Percentiles rank a stretch among this genome's conserved stretches.
phyloP scores from a whole-genome alignment of 2,329 filamentous ascomycete species.

The Pyrenophora seminiperda region DNA sequence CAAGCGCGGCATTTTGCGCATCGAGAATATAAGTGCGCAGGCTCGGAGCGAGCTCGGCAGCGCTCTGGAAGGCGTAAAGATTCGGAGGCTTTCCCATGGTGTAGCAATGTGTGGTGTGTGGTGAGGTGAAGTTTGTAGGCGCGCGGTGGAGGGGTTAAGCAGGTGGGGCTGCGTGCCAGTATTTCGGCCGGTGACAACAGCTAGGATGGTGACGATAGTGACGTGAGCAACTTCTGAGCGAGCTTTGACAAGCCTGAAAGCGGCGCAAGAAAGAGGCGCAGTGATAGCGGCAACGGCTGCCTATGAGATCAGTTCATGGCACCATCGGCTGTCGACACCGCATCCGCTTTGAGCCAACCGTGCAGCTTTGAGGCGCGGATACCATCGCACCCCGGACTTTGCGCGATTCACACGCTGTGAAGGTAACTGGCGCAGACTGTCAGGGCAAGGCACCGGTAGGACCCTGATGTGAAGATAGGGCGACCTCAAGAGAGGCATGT shows the following conservation, averaged over 20 bases:
- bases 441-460: not conserved
- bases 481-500: not conserved
- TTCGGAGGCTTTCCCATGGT: constrained; percentile 55
- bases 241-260: not conserved
- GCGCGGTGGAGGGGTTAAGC: constrained; percentile 21
- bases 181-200: constrained; percentile 18
- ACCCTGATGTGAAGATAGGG: not conserved
- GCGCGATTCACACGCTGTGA: constrained; percentile 14
- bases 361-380: constrained; percentile 16
- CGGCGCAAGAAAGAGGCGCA: not conserved
- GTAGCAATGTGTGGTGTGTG: constrained; percentile 16
- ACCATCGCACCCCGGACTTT: constrained; percentile 8
- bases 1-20: constrained; percentile 77
- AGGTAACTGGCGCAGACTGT: not conserved
- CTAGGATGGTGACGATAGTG: constrained; percentile 23
- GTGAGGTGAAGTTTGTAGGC: constrained; percentile 15
- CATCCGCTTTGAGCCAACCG: constrained; percentile 15
- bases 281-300: constrained; percentile 3
- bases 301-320: constrained; percentile 9
- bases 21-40: constrained; percentile 83
- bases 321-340: constrained; percentile 11
- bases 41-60: constrained; percentile 72
- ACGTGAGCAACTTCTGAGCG: constrained; percentile 16
- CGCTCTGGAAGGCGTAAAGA: constrained; percentile 79
- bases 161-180: constrained; percentile 17